Base-by-base conservation (phyloP, 768 basidiomycete genomes). In the Mycena galericulata region DNA sequence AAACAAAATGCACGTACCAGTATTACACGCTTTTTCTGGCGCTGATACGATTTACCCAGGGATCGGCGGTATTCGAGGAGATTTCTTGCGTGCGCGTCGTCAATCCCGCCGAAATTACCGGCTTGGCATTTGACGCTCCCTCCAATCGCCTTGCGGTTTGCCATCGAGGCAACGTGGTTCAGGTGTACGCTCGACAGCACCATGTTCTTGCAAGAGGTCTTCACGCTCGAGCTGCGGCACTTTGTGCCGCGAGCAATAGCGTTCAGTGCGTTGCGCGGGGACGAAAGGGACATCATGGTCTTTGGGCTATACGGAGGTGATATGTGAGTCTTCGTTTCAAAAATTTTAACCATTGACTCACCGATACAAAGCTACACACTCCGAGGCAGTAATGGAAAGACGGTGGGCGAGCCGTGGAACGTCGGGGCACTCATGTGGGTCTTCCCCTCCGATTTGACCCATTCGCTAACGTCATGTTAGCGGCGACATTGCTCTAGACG, bases 51-150 rank as follows among this genome's bases (percentile, higher is more conserved):
- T n/a, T 40, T 41, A 49, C 53, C 41, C 54, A 68, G 61, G 56
- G 62, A 50, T 40, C 24, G 38, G 32, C 30, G 29, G 51, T 18
- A 32, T 75, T 75, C 29, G 65, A 69, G 38, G 72, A 75, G 38
- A 24, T 70, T 11, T 55, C 55, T 43, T 73, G 64, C 55, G 65
- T 55, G 17, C 70, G 55, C 34, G 27, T 75, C 12, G 62, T 65
- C 47, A 62, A 67, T 29, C 70, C 72, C 26, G 58, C 66, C 38
- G 73, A 75, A 62, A 69, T 75, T 6, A 71, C 73, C 14, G 73
- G 68, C 27, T 65, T 75, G 18, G 68, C 63, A 22, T 74, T 72
- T 47, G 71, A 75, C 30, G 57, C 71, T 30, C 49, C 68, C 14
- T 60, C 69, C 41, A 73, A 69, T 45, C 68, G 67, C 53, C 73